phyloP scores from a whole-genome alignment of 176 grass and related monocot species.

The Microstegium vimineum region DNA sequence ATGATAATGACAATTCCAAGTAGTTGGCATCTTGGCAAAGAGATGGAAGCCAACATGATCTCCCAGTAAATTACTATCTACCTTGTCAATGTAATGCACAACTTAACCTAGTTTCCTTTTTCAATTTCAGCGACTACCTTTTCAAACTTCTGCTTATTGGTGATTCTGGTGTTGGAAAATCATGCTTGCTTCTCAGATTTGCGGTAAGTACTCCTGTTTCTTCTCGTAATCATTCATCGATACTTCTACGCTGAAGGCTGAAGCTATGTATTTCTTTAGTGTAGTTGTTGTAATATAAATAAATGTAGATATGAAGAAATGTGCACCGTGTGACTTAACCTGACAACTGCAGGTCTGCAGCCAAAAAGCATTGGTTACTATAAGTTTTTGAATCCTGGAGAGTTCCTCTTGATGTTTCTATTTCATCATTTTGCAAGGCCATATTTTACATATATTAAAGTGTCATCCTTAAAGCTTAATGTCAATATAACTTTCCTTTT shows the following conservation, averaged over 20 bases:
- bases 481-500: neutral
- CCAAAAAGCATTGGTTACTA: neutral
- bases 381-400: neutral
- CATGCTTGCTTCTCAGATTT: constrained; percentile 69
- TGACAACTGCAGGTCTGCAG: neutral
- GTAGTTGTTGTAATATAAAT: neutral
- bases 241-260: neutral
- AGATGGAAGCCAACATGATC: neutral
- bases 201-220: constrained; percentile 9
- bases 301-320: neutral
- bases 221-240: neutral
- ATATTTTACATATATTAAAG: neutral
- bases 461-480: neutral
- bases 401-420: neutral
- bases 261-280: neutral
- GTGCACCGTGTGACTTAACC: neutral
- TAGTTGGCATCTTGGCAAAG: neutral
- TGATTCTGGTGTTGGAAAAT: constrained; percentile 69
- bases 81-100: neutral
- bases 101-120: neutral
- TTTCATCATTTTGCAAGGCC: neutral
- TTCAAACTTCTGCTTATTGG: constrained; percentile 71
- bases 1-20: neutral
- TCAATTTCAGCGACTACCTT: constrained; percentile 50
- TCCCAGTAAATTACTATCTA: neutral